Evolutionary conservation across 2,329 filamentous ascomycete species (phyloP), one percentile per base, ranked within the genome.

Genomic region (Curvularia eragrostidis): DNA sequence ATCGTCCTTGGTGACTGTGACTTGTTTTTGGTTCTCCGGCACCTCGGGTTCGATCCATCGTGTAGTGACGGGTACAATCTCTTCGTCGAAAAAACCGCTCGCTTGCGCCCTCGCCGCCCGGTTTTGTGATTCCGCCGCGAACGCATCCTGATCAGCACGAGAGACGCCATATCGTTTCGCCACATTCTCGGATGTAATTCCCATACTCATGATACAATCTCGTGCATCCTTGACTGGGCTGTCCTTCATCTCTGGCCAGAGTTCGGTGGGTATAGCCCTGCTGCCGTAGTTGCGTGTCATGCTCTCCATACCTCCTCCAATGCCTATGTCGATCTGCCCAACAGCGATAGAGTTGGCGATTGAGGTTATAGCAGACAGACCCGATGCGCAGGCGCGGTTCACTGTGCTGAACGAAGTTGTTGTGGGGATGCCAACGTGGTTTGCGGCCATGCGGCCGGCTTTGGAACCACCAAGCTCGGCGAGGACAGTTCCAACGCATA

Each of bases 131-230:
- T 86, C 81, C 3, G 87, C 89, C 0, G 93, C 92, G 65, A 97
- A 92, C 1, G 83, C 88, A 72, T 97, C 93, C 79, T 97, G 93
- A 61, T 96, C 92, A 2, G 81, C 83, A 23, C 93, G 81, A 4
- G 79, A 84, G 23, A 97, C 86, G 9, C 85, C 85, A 72, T 96
- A 96, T 46, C 93, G 81, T 67, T 82, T 79, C 0, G 93, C 91
- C 0, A 97, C 92, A 68, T 96, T 97, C 82, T 97, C 93, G 5
- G 87, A 89, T 12, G 93, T 97, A 57, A 94, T 78, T 0, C 93
- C 93, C 93, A 97, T 97, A 66, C 89, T 87, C 93, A 97, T 96
- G 74, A 97, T 87, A 75, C 93, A 97, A 75, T 97, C 93, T 41
- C 85, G 81, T 3, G 91, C 90, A 62, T 96, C 88, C 70, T 89